Base-by-base conservation (phyloP, 2,329 filamentous ascomycete genomes). In the Anthostomella pinea region DNA sequence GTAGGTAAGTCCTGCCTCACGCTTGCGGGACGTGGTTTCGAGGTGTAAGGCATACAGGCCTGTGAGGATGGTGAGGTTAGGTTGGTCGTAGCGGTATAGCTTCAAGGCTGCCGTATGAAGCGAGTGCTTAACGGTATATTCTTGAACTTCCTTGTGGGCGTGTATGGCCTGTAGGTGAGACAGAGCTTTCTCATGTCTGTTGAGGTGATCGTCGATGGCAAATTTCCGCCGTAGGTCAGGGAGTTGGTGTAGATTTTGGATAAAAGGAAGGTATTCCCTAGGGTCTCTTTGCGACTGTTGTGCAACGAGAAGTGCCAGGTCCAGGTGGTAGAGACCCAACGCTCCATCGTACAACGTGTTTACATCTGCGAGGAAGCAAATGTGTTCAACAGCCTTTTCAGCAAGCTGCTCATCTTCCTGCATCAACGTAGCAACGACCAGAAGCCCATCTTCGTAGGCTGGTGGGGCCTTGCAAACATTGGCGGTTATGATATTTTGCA, bases 201-300 rank as follows among this genome's bases (percentile, higher is more conserved):
- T 77, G 4, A 98, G 78, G 56, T 95, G 82, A 54, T 97, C 85
- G 57, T 98, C 93, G 34, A 98, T 95, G 26, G 81, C 79, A 51
- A 90, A 95, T 34, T 81, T 77, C 27, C 87, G 81, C 14, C 88
- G 80, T 8, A 85, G 62, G 8, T 79, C 72, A 0, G 84, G 66
- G 50, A 94, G 74, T 43, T 82, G 75, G 58, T 96, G 87, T 3
- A 98, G 74, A 22, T 82, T 82, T 56, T 95, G 90, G 33, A 98
- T 79, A 57, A 97, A 97, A 4, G 93, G 93, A 6, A 97, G 77
- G 52, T 98, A 98, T 61, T 98, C 93, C 50, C 89, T 75, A 1
- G 93, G 93, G 53, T 98, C 93, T 58, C 91, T 87, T 63, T 98
- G 93, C 0, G 90, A 93, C 58, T 96, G 90, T 57, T 98, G 93